These are phyloP conservation scores for Solanum infundibuliforme DNA, from an alignment of 257 asterid genomes.

Conservation along the genomic window DNA sequence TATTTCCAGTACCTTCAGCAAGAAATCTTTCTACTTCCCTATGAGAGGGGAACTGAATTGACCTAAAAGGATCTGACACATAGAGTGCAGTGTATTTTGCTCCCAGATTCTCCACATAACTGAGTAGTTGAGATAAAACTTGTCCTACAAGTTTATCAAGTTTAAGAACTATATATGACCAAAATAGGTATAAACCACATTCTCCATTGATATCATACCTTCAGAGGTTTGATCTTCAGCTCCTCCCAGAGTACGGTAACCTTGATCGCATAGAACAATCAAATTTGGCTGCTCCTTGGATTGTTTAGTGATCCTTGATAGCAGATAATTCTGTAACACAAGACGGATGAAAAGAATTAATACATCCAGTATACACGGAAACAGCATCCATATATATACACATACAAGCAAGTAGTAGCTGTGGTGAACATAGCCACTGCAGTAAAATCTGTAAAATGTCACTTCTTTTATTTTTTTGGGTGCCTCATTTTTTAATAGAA, in stretches of 20 bases:
- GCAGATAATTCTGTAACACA: constrained; percentile 54
- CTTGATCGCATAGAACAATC: constrained; percentile 63
- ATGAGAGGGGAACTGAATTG: constrained; percentile 30
- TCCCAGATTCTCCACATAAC: constrained; percentile 51
- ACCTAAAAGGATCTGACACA: constrained; percentile 67
- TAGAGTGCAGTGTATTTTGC: constrained; percentile 63
- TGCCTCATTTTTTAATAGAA: not conserved
- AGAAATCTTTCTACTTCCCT: constrained; percentile 67
- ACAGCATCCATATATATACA: not conserved
- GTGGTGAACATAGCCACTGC: not conserved
- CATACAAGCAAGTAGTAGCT: not conserved
- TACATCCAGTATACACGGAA: not conserved
- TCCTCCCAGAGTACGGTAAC: constrained; percentile 17
- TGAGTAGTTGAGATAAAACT: constrained; percentile 56
- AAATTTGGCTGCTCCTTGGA: constrained; percentile 48
- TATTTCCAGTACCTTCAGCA: constrained; percentile 65
- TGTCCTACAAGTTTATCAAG: constrained; percentile 47
- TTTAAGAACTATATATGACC: constrained; percentile 1
- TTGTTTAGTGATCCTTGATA: constrained; percentile 38
- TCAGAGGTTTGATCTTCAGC: constrained; percentile 47
- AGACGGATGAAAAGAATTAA: not conserved
- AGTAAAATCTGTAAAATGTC: not conserved
- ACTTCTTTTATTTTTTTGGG: not conserved
- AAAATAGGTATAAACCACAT: not conserved
- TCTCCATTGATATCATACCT: constrained; percentile 21